Percentiles rank a stretch among this genome's conserved stretches.
These are phyloP conservation scores for Dactylis glomerata DNA, from an alignment of 176 grass and related monocot genomes.

Conservation along the genomic window DNA sequence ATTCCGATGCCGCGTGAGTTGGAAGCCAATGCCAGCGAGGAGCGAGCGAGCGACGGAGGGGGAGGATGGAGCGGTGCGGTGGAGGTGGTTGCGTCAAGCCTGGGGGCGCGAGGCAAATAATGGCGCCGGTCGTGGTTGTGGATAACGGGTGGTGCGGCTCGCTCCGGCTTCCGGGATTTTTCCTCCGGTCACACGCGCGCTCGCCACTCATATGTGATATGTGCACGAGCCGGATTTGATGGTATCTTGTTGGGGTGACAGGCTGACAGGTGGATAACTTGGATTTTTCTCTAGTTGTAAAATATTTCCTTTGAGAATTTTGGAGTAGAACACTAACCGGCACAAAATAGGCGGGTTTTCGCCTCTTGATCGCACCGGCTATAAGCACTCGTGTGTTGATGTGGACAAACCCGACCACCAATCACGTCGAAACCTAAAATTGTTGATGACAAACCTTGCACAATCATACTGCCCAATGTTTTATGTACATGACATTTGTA, in stretches of 20 bases:
- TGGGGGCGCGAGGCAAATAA: neutral
- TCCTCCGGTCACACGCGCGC: slow-evolving; percentile 17
- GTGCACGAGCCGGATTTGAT: neutral
- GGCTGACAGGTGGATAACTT: neutral
- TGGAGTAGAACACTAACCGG: neutral
- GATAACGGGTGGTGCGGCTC: slow-evolving; percentile 17
- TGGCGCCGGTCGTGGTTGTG: neutral
- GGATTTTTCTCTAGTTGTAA: neutral
- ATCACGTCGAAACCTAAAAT: neutral
- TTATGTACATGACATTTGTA: neutral
- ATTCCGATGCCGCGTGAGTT: slow-evolving; percentile 46
- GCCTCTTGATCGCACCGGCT: neutral
- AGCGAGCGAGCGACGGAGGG: neutral
- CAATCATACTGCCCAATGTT: neutral
- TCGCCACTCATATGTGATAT: neutral
- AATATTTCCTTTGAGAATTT: neutral
- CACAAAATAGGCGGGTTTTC: neutral
- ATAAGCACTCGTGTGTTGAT: neutral
- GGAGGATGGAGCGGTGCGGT: neutral
- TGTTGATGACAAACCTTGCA: neutral
- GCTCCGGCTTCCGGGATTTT: neutral
- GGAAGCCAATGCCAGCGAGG: slow-evolving; percentile 20
- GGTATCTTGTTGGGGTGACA: neutral
- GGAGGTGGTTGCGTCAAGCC: neutral
- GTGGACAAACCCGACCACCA: neutral